Evolutionary conservation across 2,329 filamentous ascomycete species (phyloP), one percentile per base, ranked within the genome.

Genomic region (Aspergillus sp.): DNA sequence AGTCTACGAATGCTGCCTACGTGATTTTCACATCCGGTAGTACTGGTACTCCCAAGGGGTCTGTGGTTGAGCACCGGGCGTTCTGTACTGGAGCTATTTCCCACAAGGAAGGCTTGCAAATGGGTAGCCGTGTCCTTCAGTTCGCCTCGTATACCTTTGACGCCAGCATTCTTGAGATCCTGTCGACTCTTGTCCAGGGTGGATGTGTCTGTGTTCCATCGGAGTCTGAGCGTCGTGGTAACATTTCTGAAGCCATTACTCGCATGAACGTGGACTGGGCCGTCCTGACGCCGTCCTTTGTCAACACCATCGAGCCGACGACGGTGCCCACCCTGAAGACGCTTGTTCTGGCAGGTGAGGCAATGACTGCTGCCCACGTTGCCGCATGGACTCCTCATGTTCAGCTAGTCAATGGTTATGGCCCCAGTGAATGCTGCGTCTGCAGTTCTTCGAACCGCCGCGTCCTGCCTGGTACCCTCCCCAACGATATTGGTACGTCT

Each of bases 61-160:
- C 82, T 16, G 78, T 82, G 30, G 81, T 84, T 51, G 79, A 77
- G 3, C 84, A 86, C 55, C 69, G 70, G 0, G 76, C 81, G 0
- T 71, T 84, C 1, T 77, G 80, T 1, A 79, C 80, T 0, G 72
- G 75, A 0, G 76, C 80, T 43, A 59, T 75, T 2, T 72, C 74
- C 17, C 40, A 83, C 54, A 79, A 76, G 0, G 65, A 72, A 0
- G 75, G 77, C 0, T 67, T 83, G 19, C 71, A 75, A 8, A 42
- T 46, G 2, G 65, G 73, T 3, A 81, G 80, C 4, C 63, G 69
- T 14, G 63, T 64, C 16, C 58, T 73, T 22, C 68, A 73, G 47
- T 64, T 72, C 33, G 68, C 68, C 0, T 57, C 65, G 1, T 70
- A 68, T 49, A 69, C 62, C 19, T 73, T 74, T 43, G 71, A 74